phyloP scores from a whole-genome alignment of 164 flowering plant species.

The Warburgia ugandensis region DNA sequence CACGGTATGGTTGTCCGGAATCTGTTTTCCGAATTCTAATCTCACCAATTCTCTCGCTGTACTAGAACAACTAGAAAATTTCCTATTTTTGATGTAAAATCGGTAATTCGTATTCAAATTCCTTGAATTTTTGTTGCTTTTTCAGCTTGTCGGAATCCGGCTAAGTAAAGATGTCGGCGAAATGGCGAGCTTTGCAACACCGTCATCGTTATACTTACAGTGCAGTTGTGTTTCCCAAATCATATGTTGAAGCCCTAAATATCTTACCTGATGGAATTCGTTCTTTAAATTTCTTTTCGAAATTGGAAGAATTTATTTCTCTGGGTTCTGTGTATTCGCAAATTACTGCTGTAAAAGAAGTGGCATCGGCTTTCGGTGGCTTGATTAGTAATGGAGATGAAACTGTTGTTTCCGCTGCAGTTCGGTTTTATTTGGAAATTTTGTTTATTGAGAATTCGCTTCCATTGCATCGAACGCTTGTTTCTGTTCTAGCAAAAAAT shows the following conservation, averaged over 20 bases:
- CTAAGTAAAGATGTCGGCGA: slow-evolving; percentile 59
- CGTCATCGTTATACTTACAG: slow-evolving; percentile 91
- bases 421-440: slow-evolving; percentile 53
- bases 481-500: slow-evolving; percentile 48
- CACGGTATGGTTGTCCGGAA: too few relatives aligned
- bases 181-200: slow-evolving; percentile 95
- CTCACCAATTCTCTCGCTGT: too few relatives aligned
- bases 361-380: slow-evolving; percentile 59
- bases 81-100: too few relatives aligned
- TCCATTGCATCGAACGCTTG: slow-evolving; percentile 67
- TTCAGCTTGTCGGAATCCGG: too few relatives aligned
- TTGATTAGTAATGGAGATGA: slow-evolving; percentile 22
- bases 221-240: slow-evolving; percentile 58
- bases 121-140: too few relatives aligned
- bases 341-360: slow-evolving; percentile 46
- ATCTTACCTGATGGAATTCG: slow-evolving; percentile 20
- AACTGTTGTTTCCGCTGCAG: slow-evolving; percentile 21
- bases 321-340: slow-evolving; percentile 69
- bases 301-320: slow-evolving; percentile 36
- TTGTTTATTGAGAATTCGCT: slow-evolving; percentile 75
- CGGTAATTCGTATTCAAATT: too few relatives aligned
- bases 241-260: slow-evolving; percentile 34
- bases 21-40: too few relatives aligned
- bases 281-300: slow-evolving; percentile 26
- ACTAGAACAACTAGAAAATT: too few relatives aligned